Evolutionary conservation across 768 basidiomycete species (phyloP), one percentile per base, ranked within the genome.

Genomic region (Guyanaporus albipodus): DNA sequence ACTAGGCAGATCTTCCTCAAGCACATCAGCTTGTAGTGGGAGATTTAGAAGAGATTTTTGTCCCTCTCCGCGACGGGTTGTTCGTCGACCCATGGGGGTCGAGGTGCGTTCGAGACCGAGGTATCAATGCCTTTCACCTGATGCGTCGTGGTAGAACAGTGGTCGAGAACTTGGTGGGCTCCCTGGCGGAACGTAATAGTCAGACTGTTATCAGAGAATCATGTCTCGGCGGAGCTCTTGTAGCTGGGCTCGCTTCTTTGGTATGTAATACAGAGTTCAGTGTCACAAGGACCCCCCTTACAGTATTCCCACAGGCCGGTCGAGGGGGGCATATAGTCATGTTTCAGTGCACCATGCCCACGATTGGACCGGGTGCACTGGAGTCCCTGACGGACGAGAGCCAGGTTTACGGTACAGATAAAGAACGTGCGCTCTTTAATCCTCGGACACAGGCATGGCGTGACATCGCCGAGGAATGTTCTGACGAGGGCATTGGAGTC

Each of bases 31-130:
- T 94, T 35, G 79, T 98, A 35, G 78, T 97, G 8, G 71, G 88
- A 1, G 96, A 98, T 61, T 68, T 98, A 29, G 86, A 91, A n/a
- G 96, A 99, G 44, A 82, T 92, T 17, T 98, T 94, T 66, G 66
- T 88, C 2, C 96, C 96, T 0, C 63, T 91, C 19, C 71, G 72
- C 17, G 68, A 73, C 6, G 86, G 84, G 3, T 71, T 94, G 32
- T 87, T 97, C 49, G 91, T 85, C 9, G 77, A 89, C 49, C 85
- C 91, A 12, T 50, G 59, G 42, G 79, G 84, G 49, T 84, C 82
- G 37, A 76, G 83, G 89, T 91, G 53, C 50, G 78, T 67, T 45
- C 36, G 38, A 42, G 11, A 33, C 37, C 42, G 26, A 32, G 8
- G 32, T 37, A 23, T n/a, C 7, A 12, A 27, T 22, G 4, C 15